A percentile compares a stretch with the other conserved stretches of the same genome.
These are phyloP conservation scores for Pichia sporocuriosa DNA, from an alignment of 805 yeast species.

Conservation along the genomic window DNA sequence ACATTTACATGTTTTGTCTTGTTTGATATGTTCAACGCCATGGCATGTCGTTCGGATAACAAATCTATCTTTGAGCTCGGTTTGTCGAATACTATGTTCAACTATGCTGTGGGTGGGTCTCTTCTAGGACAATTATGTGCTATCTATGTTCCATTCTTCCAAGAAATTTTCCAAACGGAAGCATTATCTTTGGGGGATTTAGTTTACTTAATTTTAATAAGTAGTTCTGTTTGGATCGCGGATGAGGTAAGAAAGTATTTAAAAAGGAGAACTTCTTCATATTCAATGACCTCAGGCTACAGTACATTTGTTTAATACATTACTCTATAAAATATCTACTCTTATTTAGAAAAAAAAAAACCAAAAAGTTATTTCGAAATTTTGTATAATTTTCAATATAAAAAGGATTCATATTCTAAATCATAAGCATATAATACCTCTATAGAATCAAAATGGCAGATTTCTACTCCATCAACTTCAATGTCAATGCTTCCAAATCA, in stretches of 20 bases:
- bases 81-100: conserved; percentile 80
- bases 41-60: conserved; percentile 82
- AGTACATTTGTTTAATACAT: conserved; percentile 23
- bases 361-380: not conserved
- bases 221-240: conserved; percentile 77
- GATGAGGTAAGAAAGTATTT: conserved; percentile 73
- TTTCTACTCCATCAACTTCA: conserved; percentile 29
- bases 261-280: conserved; percentile 15
- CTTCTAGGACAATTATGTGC: conserved; percentile 89
- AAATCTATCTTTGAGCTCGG: conserved; percentile 84
- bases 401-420: no score
- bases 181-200: conserved; percentile 70
- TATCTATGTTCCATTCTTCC: conserved; percentile 89
- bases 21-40: conserved; percentile 95
- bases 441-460: no score
- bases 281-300: conserved; percentile 18
- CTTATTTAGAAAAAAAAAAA: no score
- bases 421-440: no score
- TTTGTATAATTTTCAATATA: no score
- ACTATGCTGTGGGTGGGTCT: conserved; percentile 84
- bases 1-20: conserved; percentile 95
- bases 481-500: conserved; percentile 86
- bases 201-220: conserved; percentile 48
- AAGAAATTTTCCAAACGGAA: conserved; percentile 89
- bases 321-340: not conserved